Conservation (phyloP, 192 early-diverging fungal species). For the Gigaspora rosea region DNA sequence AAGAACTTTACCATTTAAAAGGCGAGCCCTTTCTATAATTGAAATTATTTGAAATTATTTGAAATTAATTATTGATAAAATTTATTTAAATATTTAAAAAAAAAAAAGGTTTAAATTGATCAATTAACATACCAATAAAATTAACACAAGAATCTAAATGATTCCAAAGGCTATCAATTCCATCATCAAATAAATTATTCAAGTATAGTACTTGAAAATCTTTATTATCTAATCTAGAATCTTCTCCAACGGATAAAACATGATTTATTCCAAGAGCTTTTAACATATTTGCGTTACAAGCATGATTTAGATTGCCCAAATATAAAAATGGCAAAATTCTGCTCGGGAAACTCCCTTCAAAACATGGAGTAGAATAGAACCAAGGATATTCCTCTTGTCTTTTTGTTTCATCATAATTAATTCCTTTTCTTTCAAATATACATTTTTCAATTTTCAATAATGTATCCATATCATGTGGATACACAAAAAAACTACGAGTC, state of each 20-base stretch:
- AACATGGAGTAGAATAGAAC: constrained; percentile 52
- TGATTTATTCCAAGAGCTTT: constrained; percentile 55
- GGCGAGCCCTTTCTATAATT: constrained; percentile 49
- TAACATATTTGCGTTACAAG: constrained; percentile 58
- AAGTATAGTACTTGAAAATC: constrained; percentile 51
- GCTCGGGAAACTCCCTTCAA: constrained; percentile 65
- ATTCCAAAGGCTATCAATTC: constrained; percentile 56
- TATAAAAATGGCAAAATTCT: constrained; percentile 60
- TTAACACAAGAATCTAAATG: constrained; percentile 50
- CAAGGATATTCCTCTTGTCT: constrained; percentile 38
- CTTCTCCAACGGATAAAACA: constrained; percentile 60
- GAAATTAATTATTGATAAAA: no score
- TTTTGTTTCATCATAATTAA: not conserved
- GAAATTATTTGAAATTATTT: not conserved
- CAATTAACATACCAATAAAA: constrained; percentile 51
- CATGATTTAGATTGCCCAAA: constrained; percentile 63
- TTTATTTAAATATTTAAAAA: no score
- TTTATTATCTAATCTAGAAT: constrained; percentile 45
- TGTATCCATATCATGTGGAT: constrained; percentile 49
- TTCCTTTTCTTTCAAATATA: constrained; percentile 35
- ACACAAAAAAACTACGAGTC: constrained; percentile 61
- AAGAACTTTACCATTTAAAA: constrained; percentile 39
- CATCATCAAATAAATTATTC: constrained; percentile 63
- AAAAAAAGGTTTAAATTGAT: not conserved
- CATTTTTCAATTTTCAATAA: constrained; percentile 49